Conservation (phyloP, 495 filamentous ascomycete species). For the Penicilliopsis zonata region DNA sequence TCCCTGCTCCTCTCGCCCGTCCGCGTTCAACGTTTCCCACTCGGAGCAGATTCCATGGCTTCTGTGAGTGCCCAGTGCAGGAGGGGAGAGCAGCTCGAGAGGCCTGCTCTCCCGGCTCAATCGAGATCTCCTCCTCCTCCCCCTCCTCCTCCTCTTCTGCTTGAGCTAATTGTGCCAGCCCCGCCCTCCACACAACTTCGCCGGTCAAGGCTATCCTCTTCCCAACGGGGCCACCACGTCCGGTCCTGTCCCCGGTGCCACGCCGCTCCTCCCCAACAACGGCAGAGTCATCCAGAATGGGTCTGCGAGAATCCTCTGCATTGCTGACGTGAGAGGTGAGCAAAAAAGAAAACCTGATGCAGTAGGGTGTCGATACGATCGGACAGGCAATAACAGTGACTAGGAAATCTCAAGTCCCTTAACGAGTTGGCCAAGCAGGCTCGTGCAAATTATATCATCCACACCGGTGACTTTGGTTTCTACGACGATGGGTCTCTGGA, state of each 20-base stretch:
- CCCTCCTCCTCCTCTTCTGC: too few relatives aligned
- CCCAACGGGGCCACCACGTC: slow-evolving; percentile 32
- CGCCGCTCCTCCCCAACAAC: slow-evolving; percentile 51
- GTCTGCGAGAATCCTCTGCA: slow-evolving; percentile 76
- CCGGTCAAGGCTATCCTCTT: slow-evolving; percentile 37
- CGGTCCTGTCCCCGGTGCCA: slow-evolving; percentile 38
- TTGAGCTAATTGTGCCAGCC: too few relatives aligned
- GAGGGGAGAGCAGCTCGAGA: too few relatives aligned
- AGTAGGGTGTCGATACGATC: not conserved
- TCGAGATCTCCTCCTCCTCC: slow-evolving; percentile 5
- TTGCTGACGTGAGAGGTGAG: slow-evolving; percentile 95
- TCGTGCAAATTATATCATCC: slow-evolving; percentile 89
- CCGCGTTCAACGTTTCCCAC: slow-evolving; percentile 4
- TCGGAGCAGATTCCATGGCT: too few relatives aligned
- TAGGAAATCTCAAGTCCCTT: slow-evolving; percentile 88
- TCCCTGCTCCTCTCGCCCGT: slow-evolving; percentile 3
- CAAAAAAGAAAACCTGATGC: not conserved
- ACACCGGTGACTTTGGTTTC: slow-evolving; percentile 98
- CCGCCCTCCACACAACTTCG: slow-evolving; percentile 34
- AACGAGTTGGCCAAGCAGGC: slow-evolving; percentile 93
- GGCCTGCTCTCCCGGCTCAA: too few relatives aligned
- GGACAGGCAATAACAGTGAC: slow-evolving; percentile 6
- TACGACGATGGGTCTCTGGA: slow-evolving; percentile 95
- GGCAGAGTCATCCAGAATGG: slow-evolving; percentile 73
- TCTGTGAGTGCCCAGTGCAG: too few relatives aligned